These are phyloP conservation scores for Claviceps humidiphila DNA, from an alignment of 2,329 filamentous ascomycete species.

Conservation along the genomic window DNA sequence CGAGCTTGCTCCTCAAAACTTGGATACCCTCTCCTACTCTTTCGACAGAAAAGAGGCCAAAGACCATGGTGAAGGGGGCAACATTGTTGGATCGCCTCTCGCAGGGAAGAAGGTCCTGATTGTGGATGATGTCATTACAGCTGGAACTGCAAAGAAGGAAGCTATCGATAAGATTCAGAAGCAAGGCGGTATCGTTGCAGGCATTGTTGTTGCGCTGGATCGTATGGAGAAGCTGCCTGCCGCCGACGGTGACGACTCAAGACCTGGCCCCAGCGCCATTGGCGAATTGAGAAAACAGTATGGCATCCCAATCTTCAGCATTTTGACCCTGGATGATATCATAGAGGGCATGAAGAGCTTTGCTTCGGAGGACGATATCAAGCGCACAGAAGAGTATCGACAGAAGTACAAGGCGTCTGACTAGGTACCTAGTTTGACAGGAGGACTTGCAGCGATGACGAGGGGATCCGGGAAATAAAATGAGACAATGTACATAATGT, in stretches of 20 bases:
- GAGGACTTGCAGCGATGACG: not conserved
- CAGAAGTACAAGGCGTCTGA: constrained; percentile 49
- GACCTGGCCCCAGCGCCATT: constrained; percentile 65
- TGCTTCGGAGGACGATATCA: constrained; percentile 48
- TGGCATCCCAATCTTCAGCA: constrained; percentile 68
- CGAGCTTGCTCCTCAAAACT: constrained; percentile 51
- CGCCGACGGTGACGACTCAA: constrained; percentile 50
- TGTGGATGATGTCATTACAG: constrained; percentile 93
- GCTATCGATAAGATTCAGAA: constrained; percentile 78
- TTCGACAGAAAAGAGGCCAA: constrained; percentile 97
- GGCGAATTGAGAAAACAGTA: constrained; percentile 75
- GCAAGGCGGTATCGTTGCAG: constrained; percentile 73
- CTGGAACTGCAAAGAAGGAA: constrained; percentile 85
- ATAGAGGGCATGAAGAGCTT: constrained; percentile 52
- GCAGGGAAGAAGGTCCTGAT: constrained; percentile 79
- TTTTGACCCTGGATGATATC: constrained; percentile 75
- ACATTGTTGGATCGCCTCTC: constrained; percentile 76
- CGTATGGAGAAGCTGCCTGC: constrained; percentile 69
- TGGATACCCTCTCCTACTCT: constrained; percentile 62
- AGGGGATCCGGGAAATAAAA: not conserved
- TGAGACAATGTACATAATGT: not conserved
- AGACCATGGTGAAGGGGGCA: constrained; percentile 88
- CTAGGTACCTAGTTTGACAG: constrained; percentile 12
- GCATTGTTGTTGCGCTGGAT: constrained; percentile 81
- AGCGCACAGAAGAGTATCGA: constrained; percentile 62